Conservation (phyloP, 441 rosid species). For the Breynia disticha region DNA sequence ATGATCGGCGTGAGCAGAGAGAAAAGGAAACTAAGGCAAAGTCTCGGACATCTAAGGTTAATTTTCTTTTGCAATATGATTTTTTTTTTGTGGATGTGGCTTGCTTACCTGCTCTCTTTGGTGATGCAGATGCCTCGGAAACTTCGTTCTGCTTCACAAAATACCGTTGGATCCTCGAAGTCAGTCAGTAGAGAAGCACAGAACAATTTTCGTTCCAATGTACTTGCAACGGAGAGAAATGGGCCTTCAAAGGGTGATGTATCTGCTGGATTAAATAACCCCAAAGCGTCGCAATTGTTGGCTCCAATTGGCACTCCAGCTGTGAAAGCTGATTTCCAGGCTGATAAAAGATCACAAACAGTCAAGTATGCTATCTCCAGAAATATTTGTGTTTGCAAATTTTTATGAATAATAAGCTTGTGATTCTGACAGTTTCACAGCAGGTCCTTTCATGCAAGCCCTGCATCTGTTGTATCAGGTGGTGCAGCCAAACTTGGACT, state of each 20-base stretch:
- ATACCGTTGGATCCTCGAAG: constrained; percentile 25
- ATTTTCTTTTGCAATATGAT: constrained; percentile 10
- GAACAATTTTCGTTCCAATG: constrained; percentile 26
- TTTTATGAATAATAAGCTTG: background rate
- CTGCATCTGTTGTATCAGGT: constrained; percentile 28
- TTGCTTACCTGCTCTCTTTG: constrained; percentile 17
- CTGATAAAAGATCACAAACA: constrained; percentile 41
- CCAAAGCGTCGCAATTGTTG: constrained; percentile 42
- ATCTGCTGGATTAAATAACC: constrained; percentile 33
- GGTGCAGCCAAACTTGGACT: constrained; percentile 39
- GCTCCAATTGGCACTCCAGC: constrained; percentile 81
- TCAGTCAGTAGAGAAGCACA: constrained; percentile 33
- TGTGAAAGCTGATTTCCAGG: constrained; percentile 40
- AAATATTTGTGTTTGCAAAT: constrained; percentile 7
- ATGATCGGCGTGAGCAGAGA: constrained; percentile 92
- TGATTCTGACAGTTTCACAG: constrained; percentile 16
- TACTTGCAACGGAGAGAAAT: constrained; percentile 28
- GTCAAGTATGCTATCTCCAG: constrained; percentile 35
- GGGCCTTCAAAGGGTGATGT: constrained; percentile 28
- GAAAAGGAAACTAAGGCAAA: constrained; percentile 93
- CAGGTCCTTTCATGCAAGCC: constrained; percentile 52
- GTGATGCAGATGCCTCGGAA: constrained; percentile 49
- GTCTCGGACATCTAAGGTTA: constrained; percentile 72
- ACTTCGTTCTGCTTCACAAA: constrained; percentile 37
- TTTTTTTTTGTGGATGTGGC: constrained; percentile 5